Evolutionary conservation across 257 asterid species (phyloP), one percentile per base, ranked within the genome.

Genomic region (Ocimum tenuiflorum): DNA sequence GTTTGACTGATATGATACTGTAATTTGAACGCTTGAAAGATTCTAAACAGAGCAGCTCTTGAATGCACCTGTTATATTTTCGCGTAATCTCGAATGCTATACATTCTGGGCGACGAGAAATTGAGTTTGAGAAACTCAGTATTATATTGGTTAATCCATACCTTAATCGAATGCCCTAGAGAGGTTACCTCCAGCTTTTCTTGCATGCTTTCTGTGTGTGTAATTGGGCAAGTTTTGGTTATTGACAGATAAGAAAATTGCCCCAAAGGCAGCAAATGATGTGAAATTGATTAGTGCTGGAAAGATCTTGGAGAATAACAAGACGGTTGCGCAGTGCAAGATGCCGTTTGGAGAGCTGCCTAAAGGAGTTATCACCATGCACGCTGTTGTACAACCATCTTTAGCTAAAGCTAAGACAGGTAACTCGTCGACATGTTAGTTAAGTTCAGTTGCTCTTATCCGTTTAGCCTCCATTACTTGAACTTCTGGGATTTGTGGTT

Each of bases 371-470:
- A 86, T 88, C 65, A 88, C 91, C 56, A 86, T 88, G 97, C 97
- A 88, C 65, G 96, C 91, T 71, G 97, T 88, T 68, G 95, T 88
- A 50, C 96, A 91, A 77, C 91, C 91, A 65, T 81, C 97, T 72
- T 45, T 88, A 67, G 82, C 89, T 20, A 91, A 84, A 80, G 81
- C 79, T 42, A 91, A 84, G 68, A 82, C 91, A 76, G 95, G 97
- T 91, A 27, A 27, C n/a, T n/a, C n/a, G n/a, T n/a, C n/a, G n/a
- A n/a, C n/a, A n/a, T n/a, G n/a, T n/a, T n/a, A n/a, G n/a, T n/a
- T n/a, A n/a, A n/a, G n/a, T n/a, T n/a, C n/a, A n/a, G n/a, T n/a
- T n/a, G 4, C 31, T 27, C 31, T 27, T 27, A 20, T 18, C 13
- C n/a, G 36, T 4, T 13, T 3, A 8, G 5, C 36, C 36, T 2